phyloP scores from a whole-genome alignment of 2,329 filamentous ascomycete species.

The Fusarium verrucosum region DNA sequence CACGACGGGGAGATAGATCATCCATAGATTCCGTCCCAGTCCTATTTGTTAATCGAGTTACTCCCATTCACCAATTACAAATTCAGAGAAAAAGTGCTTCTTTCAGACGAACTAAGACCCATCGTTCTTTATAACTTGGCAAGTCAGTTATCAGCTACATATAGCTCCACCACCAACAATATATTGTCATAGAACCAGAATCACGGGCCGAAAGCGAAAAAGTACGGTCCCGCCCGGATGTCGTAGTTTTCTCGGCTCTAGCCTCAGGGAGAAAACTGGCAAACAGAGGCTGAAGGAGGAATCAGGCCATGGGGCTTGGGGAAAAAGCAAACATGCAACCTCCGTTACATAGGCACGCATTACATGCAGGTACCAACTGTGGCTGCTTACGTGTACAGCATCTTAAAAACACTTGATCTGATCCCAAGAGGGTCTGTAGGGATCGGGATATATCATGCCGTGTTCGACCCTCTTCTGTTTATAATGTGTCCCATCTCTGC shows the following conservation, averaged over 20 bases:
- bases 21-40: background rate
- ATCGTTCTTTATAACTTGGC: background rate
- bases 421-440: background rate
- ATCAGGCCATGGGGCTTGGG: constrained; percentile 33
- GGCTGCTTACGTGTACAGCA: background rate
- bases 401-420: background rate
- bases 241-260: constrained; percentile 11
- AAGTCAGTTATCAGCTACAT: background rate
- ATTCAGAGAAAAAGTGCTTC: background rate
- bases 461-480: background rate
- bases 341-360: background rate
- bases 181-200: background rate
- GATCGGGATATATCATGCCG: background rate
- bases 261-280: background rate
- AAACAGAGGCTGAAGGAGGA: background rate
- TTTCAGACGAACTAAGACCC: background rate
- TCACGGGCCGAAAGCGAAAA: background rate
- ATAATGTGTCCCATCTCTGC: no score
- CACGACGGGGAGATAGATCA: background rate
- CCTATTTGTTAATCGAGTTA: background rate
- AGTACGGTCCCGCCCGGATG: constrained; percentile 6
- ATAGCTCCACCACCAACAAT: background rate
- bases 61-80: no score
- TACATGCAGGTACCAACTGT: constrained; percentile 21
- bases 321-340: constrained; percentile 35